Base-by-base conservation (phyloP, 1,284 basidiomycete genomes). In the Sporisorium graminicola region DNA sequence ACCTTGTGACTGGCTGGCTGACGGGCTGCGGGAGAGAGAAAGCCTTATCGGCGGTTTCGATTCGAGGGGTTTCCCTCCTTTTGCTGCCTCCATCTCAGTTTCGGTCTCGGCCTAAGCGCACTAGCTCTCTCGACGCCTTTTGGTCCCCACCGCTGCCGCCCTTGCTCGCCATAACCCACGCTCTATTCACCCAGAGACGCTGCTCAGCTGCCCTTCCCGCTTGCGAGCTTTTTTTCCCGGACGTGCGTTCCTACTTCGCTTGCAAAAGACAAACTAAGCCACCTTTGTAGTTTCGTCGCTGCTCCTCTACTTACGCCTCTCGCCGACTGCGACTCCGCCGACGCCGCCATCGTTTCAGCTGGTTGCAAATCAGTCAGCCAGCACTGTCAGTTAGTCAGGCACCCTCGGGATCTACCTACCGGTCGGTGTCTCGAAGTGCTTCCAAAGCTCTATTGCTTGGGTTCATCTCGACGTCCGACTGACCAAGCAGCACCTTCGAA, bases 401-500 rank as follows among this genome's bases (percentile, higher is more conserved):
- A 18, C 33, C 22, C 51, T 37, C 51, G 33, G 31, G 51, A 24
- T 35, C 51, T 27, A 35, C 33, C 51, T 27, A 35, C 33, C 33
- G 33, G 33, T 14, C 20, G 55, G 29, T 20, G 22, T 13, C n/a
- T 24, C 6, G 18, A 40, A 27, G 24, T 6, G 20, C 46, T 12
- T 18, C 42, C 46, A 40, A 40, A 49, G 57, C 47, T 51, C 31
- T 50, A 58, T 58, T 47, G 50, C 27, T 51, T 24, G 46, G 29
- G 20, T 2, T 35, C 29, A 52, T 52, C 33, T 40, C n/a, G 20
- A 40, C 33, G n/a, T 8, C 33, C 33, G 20, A 42, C 24, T 16
- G 12, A 31, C 29, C 29, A 16, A 18, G 16, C 37, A 20, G 43
- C 12, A 29, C 14, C 24, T 27, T 27, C 46, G 8, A 47, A 62